Conservation (phyloP, 1,139 yeast genomes). For the Geotrichum siamense region DNA sequence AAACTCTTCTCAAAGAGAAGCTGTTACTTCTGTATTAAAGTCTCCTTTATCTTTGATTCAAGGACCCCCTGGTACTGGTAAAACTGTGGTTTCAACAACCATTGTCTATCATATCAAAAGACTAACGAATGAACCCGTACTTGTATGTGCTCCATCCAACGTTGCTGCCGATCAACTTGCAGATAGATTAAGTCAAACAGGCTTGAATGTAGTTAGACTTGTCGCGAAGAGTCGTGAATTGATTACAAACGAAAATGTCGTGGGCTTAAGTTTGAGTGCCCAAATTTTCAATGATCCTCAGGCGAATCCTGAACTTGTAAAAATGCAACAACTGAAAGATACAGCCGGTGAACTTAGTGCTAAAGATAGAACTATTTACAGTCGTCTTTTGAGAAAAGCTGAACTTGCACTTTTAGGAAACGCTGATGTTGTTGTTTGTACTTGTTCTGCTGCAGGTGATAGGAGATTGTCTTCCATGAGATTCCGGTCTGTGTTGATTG, state of each 20-base stretch:
- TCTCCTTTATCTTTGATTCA: constrained; percentile 81
- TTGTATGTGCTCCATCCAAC: constrained; percentile 94
- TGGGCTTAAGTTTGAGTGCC: constrained; percentile 38
- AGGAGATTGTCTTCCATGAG: constrained; percentile 45
- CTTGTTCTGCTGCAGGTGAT: constrained; percentile 93
- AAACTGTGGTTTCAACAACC: constrained; percentile 89
- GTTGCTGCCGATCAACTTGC: constrained; percentile 94
- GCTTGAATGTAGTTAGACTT: constrained; percentile 68
- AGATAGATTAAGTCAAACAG: constrained; percentile 55
- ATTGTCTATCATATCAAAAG: constrained; percentile 70
- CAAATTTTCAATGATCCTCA: constrained; percentile 41
- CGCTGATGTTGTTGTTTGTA: constrained; percentile 83
- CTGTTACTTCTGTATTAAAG: constrained; percentile 63
- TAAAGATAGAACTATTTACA: constrained; percentile 45
- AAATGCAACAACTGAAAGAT: constrained; percentile 50
- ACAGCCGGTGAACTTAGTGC: constrained; percentile 66
- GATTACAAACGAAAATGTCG: constrained; percentile 24
- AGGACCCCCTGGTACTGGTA: constrained; percentile 99
- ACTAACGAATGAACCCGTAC: constrained; percentile 50
- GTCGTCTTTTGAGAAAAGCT: constrained; percentile 39
- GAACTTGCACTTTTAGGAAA: constrained; percentile 47
- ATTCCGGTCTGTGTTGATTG: constrained; percentile 76
- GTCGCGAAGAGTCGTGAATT: constrained; percentile 67
- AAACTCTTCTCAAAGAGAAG: constrained; percentile 71
- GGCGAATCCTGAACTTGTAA: constrained; percentile 47